A percentile compares a stretch with the other conserved stretches of the same genome.
Evolutionary conservation across 2,329 filamentous ascomycete genomes (phyloP).

Genomic region (Moelleriella libera): DNA sequence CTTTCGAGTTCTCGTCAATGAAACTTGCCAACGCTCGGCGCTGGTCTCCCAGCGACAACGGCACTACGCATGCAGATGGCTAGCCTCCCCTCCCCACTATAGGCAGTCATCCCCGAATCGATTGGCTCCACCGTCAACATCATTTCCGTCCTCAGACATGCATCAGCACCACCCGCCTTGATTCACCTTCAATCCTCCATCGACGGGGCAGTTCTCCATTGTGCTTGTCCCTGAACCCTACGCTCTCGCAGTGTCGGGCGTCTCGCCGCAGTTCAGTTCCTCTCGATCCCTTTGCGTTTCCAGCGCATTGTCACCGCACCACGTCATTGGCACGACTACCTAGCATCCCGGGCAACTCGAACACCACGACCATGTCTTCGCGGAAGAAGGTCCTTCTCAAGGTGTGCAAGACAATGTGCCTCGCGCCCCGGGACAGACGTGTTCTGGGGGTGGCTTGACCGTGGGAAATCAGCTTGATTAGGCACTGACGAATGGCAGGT

Average conservation of each 20-base stretch:
- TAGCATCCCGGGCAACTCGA: background rate
- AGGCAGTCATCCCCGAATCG: no score
- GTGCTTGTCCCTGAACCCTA: background rate
- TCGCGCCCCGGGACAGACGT: no score
- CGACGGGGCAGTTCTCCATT: no score
- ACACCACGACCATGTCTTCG: conserved; percentile 46
- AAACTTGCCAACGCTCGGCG: no score
- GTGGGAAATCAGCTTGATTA: background rate
- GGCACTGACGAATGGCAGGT: conserved; percentile 43
- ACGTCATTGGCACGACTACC: background rate
- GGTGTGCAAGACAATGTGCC: conserved; percentile 31
- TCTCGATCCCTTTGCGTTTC: background rate
- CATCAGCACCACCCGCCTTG: no score
- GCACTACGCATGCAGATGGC: no score
- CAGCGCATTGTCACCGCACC: background rate
- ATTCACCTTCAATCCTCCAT: no score
- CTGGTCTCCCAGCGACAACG: no score
- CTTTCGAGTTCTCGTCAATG: no score
- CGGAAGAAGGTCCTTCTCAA: conserved; percentile 86
- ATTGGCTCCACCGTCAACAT: background rate
- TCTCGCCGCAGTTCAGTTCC: background rate
- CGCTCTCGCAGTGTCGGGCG: background rate
- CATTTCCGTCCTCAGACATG: background rate
- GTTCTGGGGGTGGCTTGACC: no score
- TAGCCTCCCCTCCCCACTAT: no score